A percentile compares a stretch with the other conserved stretches of the same genome.
These are phyloP conservation scores for Venturiaceae sp. DNA, from an alignment of 2,329 filamentous ascomycete genomes.

Conservation along the genomic window DNA sequence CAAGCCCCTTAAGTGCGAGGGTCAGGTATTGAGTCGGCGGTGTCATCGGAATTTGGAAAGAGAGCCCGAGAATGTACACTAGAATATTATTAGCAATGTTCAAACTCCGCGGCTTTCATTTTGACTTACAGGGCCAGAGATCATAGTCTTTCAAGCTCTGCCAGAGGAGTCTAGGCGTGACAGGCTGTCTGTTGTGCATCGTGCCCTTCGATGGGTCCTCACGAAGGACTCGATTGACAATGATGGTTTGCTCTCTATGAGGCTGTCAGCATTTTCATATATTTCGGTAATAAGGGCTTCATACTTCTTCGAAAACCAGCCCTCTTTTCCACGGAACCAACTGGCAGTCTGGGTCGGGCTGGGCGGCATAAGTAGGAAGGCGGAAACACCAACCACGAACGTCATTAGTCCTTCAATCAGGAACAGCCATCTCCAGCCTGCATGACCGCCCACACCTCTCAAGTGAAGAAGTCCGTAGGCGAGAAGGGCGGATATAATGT, in stretches of 20 bases:
- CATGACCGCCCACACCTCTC: constrained; percentile 13
- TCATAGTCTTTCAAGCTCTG: constrained; percentile 16
- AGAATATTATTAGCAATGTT: too few relatives aligned
- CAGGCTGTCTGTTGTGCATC: constrained; percentile 18
- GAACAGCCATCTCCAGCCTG: constrained; percentile 16
- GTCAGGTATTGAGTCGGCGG: constrained; percentile 16
- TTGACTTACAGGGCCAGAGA: constrained; percentile 16
- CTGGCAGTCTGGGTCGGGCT: constrained; percentile 18
- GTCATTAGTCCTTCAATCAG: constrained; percentile 13
- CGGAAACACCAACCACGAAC: constrained; percentile 12
- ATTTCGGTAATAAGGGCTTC: too few relatives aligned
- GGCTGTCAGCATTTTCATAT: too few relatives aligned
- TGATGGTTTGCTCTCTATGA: constrained; percentile 17
- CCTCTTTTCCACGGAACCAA: constrained; percentile 22
- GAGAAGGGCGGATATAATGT: constrained; percentile 23
- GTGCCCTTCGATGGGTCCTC: constrained; percentile 16
- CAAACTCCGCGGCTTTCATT: too few relatives aligned
- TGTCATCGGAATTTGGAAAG: constrained; percentile 13
- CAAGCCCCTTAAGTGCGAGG: constrained; percentile 12
- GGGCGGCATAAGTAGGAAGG: constrained; percentile 14
- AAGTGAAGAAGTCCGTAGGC: constrained; percentile 25
- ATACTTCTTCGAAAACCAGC: constrained; percentile 15
- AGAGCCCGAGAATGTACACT: constrained; percentile 16
- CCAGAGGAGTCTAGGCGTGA: constrained; percentile 14
- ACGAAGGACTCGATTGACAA: constrained; percentile 17